phyloP scores from a whole-genome alignment of 257 asterid genomes.

The Petunia secreta region DNA sequence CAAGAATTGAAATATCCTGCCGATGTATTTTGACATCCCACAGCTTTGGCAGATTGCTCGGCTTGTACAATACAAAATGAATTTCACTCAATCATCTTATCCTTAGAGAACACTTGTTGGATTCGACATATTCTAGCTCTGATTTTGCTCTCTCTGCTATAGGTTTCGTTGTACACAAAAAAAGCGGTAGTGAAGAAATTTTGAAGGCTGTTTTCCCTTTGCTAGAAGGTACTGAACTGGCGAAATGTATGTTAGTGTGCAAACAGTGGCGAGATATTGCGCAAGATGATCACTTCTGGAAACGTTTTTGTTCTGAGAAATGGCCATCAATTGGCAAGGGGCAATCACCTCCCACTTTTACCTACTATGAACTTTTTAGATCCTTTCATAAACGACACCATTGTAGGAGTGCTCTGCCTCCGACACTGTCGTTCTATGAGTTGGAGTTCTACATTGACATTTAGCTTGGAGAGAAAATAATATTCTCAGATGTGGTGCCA shows the following conservation, averaged over 20 bases:
- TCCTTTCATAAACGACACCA: conserved; percentile 60
- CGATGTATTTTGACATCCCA: too few relatives aligned
- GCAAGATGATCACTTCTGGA: too few relatives aligned
- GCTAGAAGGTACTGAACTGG: conserved; percentile 81
- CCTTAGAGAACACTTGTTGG: too few relatives aligned
- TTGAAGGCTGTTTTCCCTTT: conserved; percentile 85
- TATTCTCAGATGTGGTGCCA: conserved; percentile 77
- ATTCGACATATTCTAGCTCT: too few relatives aligned
- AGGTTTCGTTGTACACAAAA: conserved; percentile 33
- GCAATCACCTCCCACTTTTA: conserved; percentile 51
- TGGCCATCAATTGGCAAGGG: too few relatives aligned
- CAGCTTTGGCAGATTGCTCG: too few relatives aligned
- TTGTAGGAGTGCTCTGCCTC: conserved; percentile 60
- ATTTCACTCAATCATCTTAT: too few relatives aligned
- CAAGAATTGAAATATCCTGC: too few relatives aligned
- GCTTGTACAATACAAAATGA: too few relatives aligned
- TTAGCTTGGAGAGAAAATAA: conserved; percentile 69
- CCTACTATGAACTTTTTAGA: conserved; percentile 59
- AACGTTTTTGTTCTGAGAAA: too few relatives aligned
- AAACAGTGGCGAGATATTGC: too few relatives aligned
- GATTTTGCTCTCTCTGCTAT: not conserved
- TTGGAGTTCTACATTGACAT: conserved; percentile 86
- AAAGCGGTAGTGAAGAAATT: conserved; percentile 58
- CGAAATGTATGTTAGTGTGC: conserved; percentile 36
- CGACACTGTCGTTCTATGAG: conserved; percentile 74